Evolutionary conservation across 257 asterid species (phyloP), one percentile per base, ranked within the genome.

Genomic region (Capsicum baccatum): DNA sequence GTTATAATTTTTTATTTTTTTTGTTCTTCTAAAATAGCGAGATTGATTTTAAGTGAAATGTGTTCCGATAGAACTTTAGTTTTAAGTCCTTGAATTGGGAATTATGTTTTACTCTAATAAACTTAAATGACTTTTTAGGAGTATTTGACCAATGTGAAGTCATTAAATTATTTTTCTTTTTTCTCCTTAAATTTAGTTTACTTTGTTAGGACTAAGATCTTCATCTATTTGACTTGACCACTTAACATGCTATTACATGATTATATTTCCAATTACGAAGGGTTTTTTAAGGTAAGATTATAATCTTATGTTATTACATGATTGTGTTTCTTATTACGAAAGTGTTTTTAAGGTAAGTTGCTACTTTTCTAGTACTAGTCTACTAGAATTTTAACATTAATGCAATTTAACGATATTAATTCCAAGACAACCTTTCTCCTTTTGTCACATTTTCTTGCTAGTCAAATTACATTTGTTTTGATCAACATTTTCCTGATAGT

Each of bases 171-270:
- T 19, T 48, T 76, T 19, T 8, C 8, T 6, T 74, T 50, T 21
- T 52, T 50, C 62, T 52, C 81, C 81, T 76, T 76, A 52, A 21
- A 76, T 76, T 50, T 50, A 50, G 21, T 74, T 74, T 50, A 19
- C 44, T 39, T 76, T 76, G 14, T 76, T 76, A 50, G 81, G 47
- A 76, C 63, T 6, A 21, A 7, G 47, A 76, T 76, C 21, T 70
- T 70, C 9, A 6, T 76, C 14, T 15, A 21, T 21, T 76, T 52
- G 81, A 8, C 4, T 39, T 39, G 42, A 52, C 62, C 81, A 76
- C 63, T 11, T n/a, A 48, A 73, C 60, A 73, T 73, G 60, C 80
- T 74, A 62, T 35, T 19, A 62, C 68, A 19, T 19, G 6, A 19
- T 19, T 62, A 19, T 60, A 35, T 60, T 60, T n/a, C 37, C 19